Conservation (phyloP, 1,284 basidiomycete genomes). For the Papiliotrema laurentii region DNA sequence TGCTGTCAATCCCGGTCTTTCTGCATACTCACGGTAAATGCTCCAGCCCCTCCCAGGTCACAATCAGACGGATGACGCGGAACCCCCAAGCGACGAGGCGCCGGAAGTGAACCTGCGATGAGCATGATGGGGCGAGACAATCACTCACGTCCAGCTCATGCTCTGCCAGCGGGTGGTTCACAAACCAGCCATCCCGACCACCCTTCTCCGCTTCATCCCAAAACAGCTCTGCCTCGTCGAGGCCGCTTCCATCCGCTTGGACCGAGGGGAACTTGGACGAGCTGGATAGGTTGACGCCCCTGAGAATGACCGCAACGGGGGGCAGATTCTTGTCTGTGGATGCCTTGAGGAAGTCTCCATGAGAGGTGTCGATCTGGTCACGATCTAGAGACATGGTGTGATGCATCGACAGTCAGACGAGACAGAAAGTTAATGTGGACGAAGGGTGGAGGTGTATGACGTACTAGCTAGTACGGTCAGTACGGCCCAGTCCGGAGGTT, state of each 20-base stretch:
- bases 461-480: too few relatives aligned
- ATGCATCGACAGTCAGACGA: too few relatives aligned
- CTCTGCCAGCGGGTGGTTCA: conserved; percentile 22
- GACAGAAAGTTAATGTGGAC: too few relatives aligned
- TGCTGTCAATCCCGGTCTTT: conserved; percentile 35
- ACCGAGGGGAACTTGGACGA: conserved; percentile 70
- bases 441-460: too few relatives aligned
- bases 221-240: conserved; percentile 50
- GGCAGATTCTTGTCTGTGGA: conserved; percentile 8
- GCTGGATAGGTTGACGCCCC: conserved; percentile 89
- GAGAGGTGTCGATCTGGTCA: conserved; percentile 20
- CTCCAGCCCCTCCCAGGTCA: conserved; percentile 93
- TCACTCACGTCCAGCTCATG: conserved; percentile 28
- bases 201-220: conserved; percentile 31
- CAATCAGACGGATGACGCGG: conserved; percentile 79
- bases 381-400: too few relatives aligned
- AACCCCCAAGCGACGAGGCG: conserved; percentile 88
- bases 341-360: conserved; percentile 22
- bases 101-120: conserved; percentile 69
- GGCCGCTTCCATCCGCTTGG: conserved; percentile 15
- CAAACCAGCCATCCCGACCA: conserved; percentile 36
- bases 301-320: conserved; percentile 57
- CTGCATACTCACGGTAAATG: conserved; percentile 81
- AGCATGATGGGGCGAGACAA: neutral
- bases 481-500: too few relatives aligned